Base-by-base conservation (phyloP, 2,329 filamentous ascomycete genomes). In the Colletotrichum sp. region DNA sequence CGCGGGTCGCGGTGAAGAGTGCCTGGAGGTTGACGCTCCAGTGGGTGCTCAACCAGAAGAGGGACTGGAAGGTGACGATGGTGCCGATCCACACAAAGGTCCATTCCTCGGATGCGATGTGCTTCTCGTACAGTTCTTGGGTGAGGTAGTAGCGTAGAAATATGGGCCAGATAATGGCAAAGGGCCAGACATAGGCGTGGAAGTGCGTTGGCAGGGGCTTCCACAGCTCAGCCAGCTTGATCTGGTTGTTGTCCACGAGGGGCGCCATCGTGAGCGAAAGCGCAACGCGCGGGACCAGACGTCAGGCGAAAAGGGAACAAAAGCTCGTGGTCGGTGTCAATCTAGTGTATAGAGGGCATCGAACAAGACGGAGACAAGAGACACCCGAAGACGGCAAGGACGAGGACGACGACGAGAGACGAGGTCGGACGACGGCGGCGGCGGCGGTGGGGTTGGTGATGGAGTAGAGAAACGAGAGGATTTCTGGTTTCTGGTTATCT, bases 51-150 rank as follows among this genome's bases (percentile, higher is more conserved):
- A 99, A 90, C 96, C 97, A 99, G 80, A 96, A 88, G 78, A 99
- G 90, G 78, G 95, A 93, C 88, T 99, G 98, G 72, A 94, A 82
- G 13, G 96, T 98, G 84, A 98, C 90, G 83, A 99, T 98, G 79
- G 92, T 90, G 81, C 95, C 96, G 79, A 94, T 92, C 93, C 95
- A 99, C 78, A 99, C 95, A 84, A 98, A 98, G 1, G 98, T 99
- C 96, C 97, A 99, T 89, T 99, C 97, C 80, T 94, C 93, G n/a
- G 94, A 96, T 81, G 94, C 92, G 79, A 99, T 98, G 88, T 99
- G 93, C 83, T 93, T 94, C 79, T 98, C 94, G 86, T 99, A 99
- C 79, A 95, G 92, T 70, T 95, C 93, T 77, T 93, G 89, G 26
- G 92, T 94, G 70, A 98, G 92, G 85, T 98, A 99, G 85, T 96